Percentiles rank a stretch among this genome's conserved stretches.
Conservation (phyloP, 2,329 filamentous ascomycete genomes). For the Paraphaeosphaeria sporulosa region DNA sequence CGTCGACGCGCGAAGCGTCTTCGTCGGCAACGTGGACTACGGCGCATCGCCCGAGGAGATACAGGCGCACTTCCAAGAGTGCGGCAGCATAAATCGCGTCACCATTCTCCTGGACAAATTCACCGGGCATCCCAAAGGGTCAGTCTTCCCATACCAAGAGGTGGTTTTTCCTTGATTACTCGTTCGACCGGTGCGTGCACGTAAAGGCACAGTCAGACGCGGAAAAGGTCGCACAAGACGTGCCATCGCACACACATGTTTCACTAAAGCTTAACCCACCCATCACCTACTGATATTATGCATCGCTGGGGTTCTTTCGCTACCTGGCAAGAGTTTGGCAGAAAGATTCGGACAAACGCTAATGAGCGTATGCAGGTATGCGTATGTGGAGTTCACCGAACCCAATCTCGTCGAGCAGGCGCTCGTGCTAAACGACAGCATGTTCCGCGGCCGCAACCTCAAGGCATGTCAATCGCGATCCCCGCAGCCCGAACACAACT, state of each 20-base stretch:
- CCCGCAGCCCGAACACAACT: conserved; percentile 16
- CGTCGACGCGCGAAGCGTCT: conserved; percentile 92
- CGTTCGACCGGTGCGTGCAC: conserved; percentile 16
- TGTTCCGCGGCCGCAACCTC: conserved; percentile 92
- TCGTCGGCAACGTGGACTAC: conserved; percentile 98
- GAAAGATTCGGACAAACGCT: conserved; percentile 60
- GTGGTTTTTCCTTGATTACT: conserved; percentile 44
- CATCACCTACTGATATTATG: conserved; percentile 15
- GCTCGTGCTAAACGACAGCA: conserved; percentile 92
- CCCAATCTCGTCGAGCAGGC: conserved; percentile 92
- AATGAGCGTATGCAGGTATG: conserved; percentile 74
- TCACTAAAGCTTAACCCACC: conserved; percentile 4
- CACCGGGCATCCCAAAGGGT: conserved; percentile 99
- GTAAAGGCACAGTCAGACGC: conserved; percentile 8
- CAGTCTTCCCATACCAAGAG: conserved; percentile 56
- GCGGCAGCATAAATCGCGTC: conserved; percentile 95
- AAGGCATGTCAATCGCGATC: conserved; percentile 70
- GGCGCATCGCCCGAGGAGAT: conserved; percentile 97
- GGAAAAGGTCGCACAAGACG: conserved; percentile 14
- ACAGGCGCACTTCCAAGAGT: conserved; percentile 97
- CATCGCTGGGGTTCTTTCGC: conserved; percentile 49
- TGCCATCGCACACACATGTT: conserved; percentile 13
- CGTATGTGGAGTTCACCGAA: conserved; percentile 98
- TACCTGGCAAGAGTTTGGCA: conserved; percentile 64
- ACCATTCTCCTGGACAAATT: conserved; percentile 98